phyloP scores from a whole-genome alignment of 441 rosid genomes.

The Corymbia calophylla region DNA sequence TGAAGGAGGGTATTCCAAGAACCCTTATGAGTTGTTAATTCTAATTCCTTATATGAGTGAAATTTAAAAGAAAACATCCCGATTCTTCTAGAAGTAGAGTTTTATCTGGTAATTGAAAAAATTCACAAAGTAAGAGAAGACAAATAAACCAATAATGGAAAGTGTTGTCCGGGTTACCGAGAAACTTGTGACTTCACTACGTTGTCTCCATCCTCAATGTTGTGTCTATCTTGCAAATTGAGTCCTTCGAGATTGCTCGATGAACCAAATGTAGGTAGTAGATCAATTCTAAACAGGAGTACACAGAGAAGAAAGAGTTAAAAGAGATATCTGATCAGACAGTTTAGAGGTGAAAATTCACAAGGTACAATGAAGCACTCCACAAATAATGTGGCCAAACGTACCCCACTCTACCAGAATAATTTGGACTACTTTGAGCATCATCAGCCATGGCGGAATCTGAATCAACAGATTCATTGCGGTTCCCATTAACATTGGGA shows the following conservation, averaged over 20 bases:
- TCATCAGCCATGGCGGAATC: conserved; percentile 67
- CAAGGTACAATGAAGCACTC: background rate
- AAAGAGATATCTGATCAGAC: background rate
- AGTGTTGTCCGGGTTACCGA: conserved; percentile 23
- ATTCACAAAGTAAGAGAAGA: background rate
- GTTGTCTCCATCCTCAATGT: conserved; percentile 55
- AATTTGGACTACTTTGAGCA: conserved; percentile 57
- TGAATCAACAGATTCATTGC: conserved; percentile 29
- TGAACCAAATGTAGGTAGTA: conserved; percentile 97
- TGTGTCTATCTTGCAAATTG: conserved; percentile 38
- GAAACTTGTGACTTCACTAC: conserved; percentile 34
- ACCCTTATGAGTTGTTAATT: background rate
- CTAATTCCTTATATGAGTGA: background rate
- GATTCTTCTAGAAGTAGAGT: background rate
- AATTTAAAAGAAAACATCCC: background rate
- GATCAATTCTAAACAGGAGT: conserved; percentile 42
- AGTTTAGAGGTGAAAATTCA: background rate
- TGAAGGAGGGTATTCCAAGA: background rate
- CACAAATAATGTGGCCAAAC: background rate
- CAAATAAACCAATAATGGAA: background rate
- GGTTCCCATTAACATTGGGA: conserved; percentile 38
- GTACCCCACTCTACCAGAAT: conserved; percentile 47
- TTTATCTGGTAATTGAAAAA: background rate
- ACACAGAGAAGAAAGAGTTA: conserved; percentile 12
- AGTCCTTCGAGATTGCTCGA: conserved; percentile 68